These are phyloP conservation scores for Gracilaria gracilis DNA, from an alignment of 23 red algal genomes.

Conservation along the genomic window DNA sequence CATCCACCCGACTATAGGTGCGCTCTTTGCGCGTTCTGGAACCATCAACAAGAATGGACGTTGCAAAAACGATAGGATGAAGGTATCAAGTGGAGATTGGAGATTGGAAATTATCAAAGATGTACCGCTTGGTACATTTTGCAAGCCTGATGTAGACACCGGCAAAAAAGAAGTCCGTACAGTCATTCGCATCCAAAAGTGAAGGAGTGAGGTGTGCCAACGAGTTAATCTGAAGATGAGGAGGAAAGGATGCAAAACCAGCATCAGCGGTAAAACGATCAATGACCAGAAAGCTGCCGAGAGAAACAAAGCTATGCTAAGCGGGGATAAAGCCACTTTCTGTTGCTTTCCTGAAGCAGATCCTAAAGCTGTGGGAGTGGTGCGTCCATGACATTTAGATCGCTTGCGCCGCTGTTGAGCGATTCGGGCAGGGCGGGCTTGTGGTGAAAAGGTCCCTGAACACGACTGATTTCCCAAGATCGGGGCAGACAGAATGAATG, in stretches of 20 bases:
- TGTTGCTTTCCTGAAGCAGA: neutral
- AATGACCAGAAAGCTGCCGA: constrained; percentile 2
- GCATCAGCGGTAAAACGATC: constrained; percentile 21
- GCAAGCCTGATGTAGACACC: neutral
- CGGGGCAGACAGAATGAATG: neutral
- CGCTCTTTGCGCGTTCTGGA: constrained; percentile 35
- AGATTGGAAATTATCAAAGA: constrained; percentile 55
- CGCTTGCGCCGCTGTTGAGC: neutral
- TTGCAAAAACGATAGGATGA: constrained; percentile 42
- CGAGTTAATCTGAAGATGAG: neutral
- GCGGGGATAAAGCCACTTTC: neutral
- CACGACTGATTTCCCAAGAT: neutral
- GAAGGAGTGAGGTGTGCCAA: neutral
- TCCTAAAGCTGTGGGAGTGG: neutral
- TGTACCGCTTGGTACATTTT: neutral
- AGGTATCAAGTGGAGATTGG: constrained; percentile 56
- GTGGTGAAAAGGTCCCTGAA: neutral
- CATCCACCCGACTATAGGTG: constrained; percentile 64
- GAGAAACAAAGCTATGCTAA: constrained; percentile 9
- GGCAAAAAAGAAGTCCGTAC: constrained; percentile 29
- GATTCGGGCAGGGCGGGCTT: neutral
- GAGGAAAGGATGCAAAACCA: constrained; percentile 20
- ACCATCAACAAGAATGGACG: constrained; percentile 25
- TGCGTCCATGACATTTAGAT: neutral
- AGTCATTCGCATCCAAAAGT: constrained; percentile 34